Evolutionary conservation across 2,329 filamentous ascomycete species (phyloP), one percentile per base, ranked within the genome.

Genomic region (Sporothrix brunneoviolacea): DNA sequence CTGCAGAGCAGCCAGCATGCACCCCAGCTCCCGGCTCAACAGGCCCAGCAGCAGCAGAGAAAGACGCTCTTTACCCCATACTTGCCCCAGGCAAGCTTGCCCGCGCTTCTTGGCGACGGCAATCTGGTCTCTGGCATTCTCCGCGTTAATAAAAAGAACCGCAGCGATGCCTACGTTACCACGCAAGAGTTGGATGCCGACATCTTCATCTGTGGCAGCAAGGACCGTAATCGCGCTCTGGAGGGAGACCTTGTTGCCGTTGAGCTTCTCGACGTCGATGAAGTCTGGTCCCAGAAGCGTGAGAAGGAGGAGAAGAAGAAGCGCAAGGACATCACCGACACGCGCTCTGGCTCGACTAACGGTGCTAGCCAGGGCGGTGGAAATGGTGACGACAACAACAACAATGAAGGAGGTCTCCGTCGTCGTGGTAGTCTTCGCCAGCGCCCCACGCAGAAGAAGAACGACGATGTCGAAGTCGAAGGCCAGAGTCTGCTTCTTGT

Each of bases 271-370:
- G 91, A 98, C 63, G 93, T 98, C 8, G 93, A 97, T 65, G 93
- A 98, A 65, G 93, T 98, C 3, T 98, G 93, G 93, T 82, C 86
- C 21, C 93, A 98, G 74, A 98, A 98, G 77, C 88, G 90, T 51
- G 93, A 98, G 69, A 98, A 98, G 68, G 93, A 98, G 71, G 93
- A 98, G 68, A 98, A 98, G 80, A 98, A 98, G 82, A 98, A 97
- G 75, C 88, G 93, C 68, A 98, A 98, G 76, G 93, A 98, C 64
- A 95, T 96, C 53, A 94, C 90, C 30, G 93, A 97, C 65, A 91
- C 88, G 53, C 84, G 91, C 57, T 82, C 81, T 47, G 84, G 84
- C 58, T 86, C 86, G 55, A 86, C 80, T 57, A 88, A 82, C 61
- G 86, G 85, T 57, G 83, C 83, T 55, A 83, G 79, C 61, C 79